Evolutionary conservation across 148 eudicot species (phyloP).

Genomic region (Talinum fruticosum): DNA sequence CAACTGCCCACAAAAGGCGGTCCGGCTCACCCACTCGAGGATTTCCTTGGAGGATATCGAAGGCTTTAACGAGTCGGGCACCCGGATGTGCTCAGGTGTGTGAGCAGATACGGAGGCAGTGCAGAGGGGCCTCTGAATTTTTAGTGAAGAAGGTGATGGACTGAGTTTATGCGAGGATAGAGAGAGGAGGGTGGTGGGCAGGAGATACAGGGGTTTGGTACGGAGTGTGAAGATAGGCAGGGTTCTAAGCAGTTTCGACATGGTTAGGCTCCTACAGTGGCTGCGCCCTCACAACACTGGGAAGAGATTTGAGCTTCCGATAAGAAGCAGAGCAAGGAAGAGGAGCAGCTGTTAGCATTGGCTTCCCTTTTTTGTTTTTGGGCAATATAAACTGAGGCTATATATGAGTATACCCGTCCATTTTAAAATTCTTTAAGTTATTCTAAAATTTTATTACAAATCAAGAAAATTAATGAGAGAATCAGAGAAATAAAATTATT

Average conservation of each 20-base stretch:
- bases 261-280: not conserved
- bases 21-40: conserved; percentile 69
- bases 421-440: too few relatives aligned
- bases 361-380: not conserved
- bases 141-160: conserved; percentile 1
- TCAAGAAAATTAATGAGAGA: too few relatives aligned
- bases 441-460: too few relatives aligned
- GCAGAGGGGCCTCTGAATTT: conserved; percentile 10
- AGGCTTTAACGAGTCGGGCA: conserved; percentile 21
- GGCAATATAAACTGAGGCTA: too few relatives aligned
- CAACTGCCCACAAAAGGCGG: conserved; percentile 66
- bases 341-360: not conserved
- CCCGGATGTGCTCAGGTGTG: conserved; percentile 11
- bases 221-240: conserved; percentile 41
- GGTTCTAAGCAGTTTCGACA: conserved; percentile 55
- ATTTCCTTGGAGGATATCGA: conserved; percentile 27
- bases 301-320: not conserved
- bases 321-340: not conserved
- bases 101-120: conserved; percentile 14
- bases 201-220: conserved; percentile 32
- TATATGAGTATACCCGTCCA: too few relatives aligned
- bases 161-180: conserved; percentile 29
- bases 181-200: conserved; percentile 26
- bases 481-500: too few relatives aligned
- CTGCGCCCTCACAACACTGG: not conserved